phyloP scores from a whole-genome alignment of 768 basidiomycete species.

The Lactarius sanguifluus region DNA sequence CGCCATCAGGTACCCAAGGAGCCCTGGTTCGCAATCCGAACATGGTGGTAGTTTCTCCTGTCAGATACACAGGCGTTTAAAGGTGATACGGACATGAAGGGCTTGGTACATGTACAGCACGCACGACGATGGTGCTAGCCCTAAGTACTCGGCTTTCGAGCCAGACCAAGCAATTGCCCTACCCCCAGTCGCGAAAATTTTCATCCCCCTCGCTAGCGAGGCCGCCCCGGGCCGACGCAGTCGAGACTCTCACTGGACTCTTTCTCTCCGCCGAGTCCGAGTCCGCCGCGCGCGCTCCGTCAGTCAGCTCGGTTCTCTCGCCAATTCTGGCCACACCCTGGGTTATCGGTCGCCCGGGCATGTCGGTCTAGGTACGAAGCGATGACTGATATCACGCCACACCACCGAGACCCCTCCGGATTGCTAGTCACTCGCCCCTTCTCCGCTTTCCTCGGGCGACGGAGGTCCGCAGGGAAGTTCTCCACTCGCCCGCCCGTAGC shows the following conservation, averaged over 20 bases:
- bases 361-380: neutral
- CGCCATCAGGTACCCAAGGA: neutral
- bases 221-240: too few species aligned
- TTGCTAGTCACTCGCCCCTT: neutral
- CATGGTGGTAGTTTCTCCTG: neutral
- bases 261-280: neutral
- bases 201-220: neutral
- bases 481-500: neutral
- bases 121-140: neutral
- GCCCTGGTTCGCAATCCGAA: neutral
- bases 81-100: neutral
- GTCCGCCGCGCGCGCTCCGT: neutral
- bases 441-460: constrained; percentile 2
- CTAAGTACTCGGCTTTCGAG: neutral
- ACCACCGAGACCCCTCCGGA: neutral
- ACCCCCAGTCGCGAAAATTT: neutral
- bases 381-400: neutral
- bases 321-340: neutral
- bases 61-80: neutral
- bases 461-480: neutral
- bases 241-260: neutral
- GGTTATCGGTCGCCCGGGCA: neutral
- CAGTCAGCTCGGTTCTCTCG: neutral
- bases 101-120: neutral
- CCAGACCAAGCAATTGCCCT: neutral